Base-by-base conservation (phyloP, 805 yeast genomes). In the Candida khao-thaluensis region DNA sequence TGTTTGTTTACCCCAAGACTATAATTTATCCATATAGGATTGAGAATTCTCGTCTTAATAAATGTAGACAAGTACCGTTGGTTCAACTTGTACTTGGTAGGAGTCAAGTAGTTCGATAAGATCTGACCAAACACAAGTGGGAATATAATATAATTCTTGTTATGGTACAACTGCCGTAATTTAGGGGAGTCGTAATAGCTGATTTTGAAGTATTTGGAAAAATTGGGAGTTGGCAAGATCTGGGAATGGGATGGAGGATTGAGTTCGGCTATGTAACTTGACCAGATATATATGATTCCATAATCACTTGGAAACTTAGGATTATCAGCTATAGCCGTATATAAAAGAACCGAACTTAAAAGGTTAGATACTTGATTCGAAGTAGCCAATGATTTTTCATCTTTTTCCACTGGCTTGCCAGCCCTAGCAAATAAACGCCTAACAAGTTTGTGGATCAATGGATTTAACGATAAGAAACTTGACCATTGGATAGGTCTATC, bases 1-100 rank as follows among this genome's bases (percentile, higher is more conserved):
- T 53, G 57, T 15, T 49, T 35, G 7, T 44, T 47, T 12, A 49
- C 52, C 6, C 66, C 64, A 37, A 65, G 47, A 20, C 59, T 48
- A 42, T 55, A 67, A 42, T 66, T 63, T 37, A 55, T 57, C 74
- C 74, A 69, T 35, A 69, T 64, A 1, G 74, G 72, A 38, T 65
- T 62, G 41, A 67, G 52, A 4, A 64, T 49, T 21, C 53, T 43
- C 5, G 49, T 37, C 41, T 62, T 67, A 34, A 68, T 57, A 26
- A 52, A 51, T 11, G 56, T 38, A 3, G 69, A 58, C 16, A 67
- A 48, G 51, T 66, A 66, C 18, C 56, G 48, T 43, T 64, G 69
- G 47, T 65, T 66, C 45, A 59, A 51, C 46, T 53, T 57, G 50
- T 47, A 59, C 27, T 43, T 51, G 2, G 72, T 62, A 2, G 72